phyloP scores from a whole-genome alignment of 2,329 filamentous ascomycete species.

The Sphaceloma murrayae region DNA sequence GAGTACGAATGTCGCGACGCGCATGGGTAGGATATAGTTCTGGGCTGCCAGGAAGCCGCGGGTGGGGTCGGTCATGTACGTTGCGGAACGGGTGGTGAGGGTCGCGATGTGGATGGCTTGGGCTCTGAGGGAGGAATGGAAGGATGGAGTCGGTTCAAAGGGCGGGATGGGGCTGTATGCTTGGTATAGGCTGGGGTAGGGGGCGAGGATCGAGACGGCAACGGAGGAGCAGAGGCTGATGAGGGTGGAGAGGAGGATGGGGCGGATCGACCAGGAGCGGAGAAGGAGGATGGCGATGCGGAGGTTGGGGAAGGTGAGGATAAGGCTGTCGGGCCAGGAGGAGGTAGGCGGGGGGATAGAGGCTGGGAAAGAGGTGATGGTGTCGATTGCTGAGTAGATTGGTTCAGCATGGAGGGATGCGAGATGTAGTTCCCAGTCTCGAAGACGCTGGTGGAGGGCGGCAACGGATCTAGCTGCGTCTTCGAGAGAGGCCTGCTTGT shows the following conservation, averaged over 20 bases:
- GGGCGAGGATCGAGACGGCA: neutral
- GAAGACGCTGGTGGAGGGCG: neutral
- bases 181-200: neutral
- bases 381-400: neutral
- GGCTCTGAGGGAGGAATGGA: conserved; percentile 53
- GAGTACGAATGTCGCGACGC: conserved; percentile 5
- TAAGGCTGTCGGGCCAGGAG: neutral
- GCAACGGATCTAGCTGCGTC: neutral
- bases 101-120: conserved; percentile 67
- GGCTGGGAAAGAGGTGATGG: conserved; percentile 9
- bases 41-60: conserved; percentile 17
- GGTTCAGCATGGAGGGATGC: neutral
- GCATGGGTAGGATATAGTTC: conserved; percentile 12
- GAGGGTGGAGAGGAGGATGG: conserved; percentile 18
- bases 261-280: conserved; percentile 19
- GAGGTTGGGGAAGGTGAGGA: conserved; percentile 10
- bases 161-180: conserved; percentile 14
- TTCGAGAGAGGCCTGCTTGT: conserved; percentile 4
- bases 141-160: conserved; percentile 31
- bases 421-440: conserved; percentile 6
- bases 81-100: conserved; percentile 61
- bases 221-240: neutral
- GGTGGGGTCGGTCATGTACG: conserved; percentile 35
- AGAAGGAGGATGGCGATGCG: conserved; percentile 13
- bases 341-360: neutral